Evolutionary conservation across 2,329 filamentous ascomycete species (phyloP), one percentile per base, ranked within the genome.

Genomic region (Mollisia scopiformis): DNA sequence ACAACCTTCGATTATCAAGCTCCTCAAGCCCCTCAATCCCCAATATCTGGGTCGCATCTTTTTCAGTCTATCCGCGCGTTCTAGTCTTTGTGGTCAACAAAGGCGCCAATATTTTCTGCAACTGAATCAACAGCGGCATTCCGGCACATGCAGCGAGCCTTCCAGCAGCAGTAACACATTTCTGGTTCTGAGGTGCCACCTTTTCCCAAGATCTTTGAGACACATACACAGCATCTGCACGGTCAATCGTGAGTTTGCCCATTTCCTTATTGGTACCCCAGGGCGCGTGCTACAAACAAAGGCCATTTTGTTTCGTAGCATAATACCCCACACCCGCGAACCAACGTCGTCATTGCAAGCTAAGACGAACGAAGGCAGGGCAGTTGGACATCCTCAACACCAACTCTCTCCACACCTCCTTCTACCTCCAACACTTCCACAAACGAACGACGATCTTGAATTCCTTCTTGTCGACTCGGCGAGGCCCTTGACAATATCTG

Each of bases 331-430:
- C 58, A 51, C 21, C 25, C 52, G n/a, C n/a, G n/a, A 43, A 16
- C 25, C 25, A 37, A 59, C 57, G 23, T 59, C 58, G 58, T 60
- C 58, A 52, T 60, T 28, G 46, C 31, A n/a, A 31, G 31, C 37
- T 51, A 51, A 35, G 31, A 35, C 16, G 33, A 51, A 51, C 49
- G 49, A 33, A 43, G 30, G 49, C 57, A 43, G 39, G 52, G 58
- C 57, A 47, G 46, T 41, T 28, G 27, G 51, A 43, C 35, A 43
- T 19, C 25, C 25, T 25, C 56, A 21, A 46, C 27, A 16, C 43
- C 35, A 31, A 58, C 13, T 14, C 23, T 16, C 25, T 27, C 5
- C 23, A 43, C 19, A 56, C 27, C 16, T n/a, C 46, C 11, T 56
- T 46, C 3, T 7, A 13, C 27, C 23, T 30, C 10, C 46, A 52